phyloP scores from a whole-genome alignment of 2,329 filamentous ascomycete species.

The Phialophora tarda region DNA sequence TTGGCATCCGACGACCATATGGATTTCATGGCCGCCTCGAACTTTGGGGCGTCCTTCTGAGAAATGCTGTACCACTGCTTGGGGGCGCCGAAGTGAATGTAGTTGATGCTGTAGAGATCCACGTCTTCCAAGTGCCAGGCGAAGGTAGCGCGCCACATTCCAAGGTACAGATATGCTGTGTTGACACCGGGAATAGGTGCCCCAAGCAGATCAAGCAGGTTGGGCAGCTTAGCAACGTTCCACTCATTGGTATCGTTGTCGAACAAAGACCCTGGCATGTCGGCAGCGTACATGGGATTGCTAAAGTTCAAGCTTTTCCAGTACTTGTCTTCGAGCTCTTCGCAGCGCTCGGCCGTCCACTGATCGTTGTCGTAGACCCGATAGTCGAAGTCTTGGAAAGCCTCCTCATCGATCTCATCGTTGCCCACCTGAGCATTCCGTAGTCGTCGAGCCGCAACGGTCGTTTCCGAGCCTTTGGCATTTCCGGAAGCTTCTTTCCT shows the following conservation, averaged over 20 bases:
- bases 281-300: conserved; percentile 90
- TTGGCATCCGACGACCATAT: conserved; percentile 91
- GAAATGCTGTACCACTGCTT: conserved; percentile 99
- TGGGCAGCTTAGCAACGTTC: conserved; percentile 95
- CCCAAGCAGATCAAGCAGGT: conserved; percentile 89
- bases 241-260: conserved; percentile 81
- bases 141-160: conserved; percentile 99
- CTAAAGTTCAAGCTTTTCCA: conserved; percentile 98
- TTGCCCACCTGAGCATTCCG: conserved; percentile 78
- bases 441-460: conserved; percentile 84
- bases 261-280: conserved; percentile 94
- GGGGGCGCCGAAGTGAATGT: conserved; percentile 96
- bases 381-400: conserved; percentile 91
- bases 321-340: conserved; percentile 91
- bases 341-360: conserved; percentile 87
- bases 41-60: conserved; percentile 88
- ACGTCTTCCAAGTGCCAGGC: conserved; percentile 99
- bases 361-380: conserved; percentile 81
- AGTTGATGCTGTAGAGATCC: conserved; percentile 99
- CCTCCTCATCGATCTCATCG: conserved; percentile 83
- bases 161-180: conserved; percentile 94
- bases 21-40: conserved; percentile 88
- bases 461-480: conserved; percentile 64
- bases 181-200: conserved; percentile 98
- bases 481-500: conserved; percentile 62